Conservation (phyloP, 169 alveolate genomes). For the Sarcocystis neurona region DNA sequence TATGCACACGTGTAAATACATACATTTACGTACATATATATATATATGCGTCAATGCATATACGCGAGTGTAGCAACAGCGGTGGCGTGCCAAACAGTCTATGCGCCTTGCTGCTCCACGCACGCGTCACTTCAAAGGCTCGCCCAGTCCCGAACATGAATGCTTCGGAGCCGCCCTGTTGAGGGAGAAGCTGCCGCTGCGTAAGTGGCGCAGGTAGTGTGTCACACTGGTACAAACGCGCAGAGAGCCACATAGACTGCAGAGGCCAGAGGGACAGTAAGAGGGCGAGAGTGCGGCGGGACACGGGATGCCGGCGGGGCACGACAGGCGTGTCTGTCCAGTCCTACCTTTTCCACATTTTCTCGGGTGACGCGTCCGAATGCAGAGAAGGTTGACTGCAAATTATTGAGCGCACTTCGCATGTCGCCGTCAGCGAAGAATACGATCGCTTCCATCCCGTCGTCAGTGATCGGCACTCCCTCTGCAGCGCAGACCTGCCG, state of each 20-base stretch:
- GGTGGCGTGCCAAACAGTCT: too few species aligned
- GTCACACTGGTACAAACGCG: not conserved
- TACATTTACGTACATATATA: not conserved
- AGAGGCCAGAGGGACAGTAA: too few species aligned
- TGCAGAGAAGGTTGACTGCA: constrained; percentile 97
- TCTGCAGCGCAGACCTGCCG: constrained; percentile 82
- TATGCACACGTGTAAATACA: not conserved
- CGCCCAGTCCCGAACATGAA: too few species aligned
- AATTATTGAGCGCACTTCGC: constrained; percentile 93
- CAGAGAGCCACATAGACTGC: not conserved
- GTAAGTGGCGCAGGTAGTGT: not conserved
- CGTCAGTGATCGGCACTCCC: constrained; percentile 76
- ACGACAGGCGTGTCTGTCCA: not conserved
- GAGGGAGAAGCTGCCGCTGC: not conserved
- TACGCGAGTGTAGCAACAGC: not conserved
- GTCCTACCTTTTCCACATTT: constrained; percentile 91
- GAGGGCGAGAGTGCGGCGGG: not conserved
- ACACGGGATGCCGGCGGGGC: not conserved
- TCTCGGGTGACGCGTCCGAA: constrained; percentile 91
- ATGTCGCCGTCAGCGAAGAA: constrained; percentile 96
- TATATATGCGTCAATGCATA: not conserved
- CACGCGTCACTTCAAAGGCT: too few species aligned
- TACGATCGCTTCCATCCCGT: constrained; percentile 92
- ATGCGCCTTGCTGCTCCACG: too few species aligned
- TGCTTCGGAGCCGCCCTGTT: not conserved